Percentiles rank a stretch among this genome's conserved stretches.
Evolutionary conservation across 2,329 filamentous ascomycete species (phyloP).

Genomic region (Epichloe amarillans): DNA sequence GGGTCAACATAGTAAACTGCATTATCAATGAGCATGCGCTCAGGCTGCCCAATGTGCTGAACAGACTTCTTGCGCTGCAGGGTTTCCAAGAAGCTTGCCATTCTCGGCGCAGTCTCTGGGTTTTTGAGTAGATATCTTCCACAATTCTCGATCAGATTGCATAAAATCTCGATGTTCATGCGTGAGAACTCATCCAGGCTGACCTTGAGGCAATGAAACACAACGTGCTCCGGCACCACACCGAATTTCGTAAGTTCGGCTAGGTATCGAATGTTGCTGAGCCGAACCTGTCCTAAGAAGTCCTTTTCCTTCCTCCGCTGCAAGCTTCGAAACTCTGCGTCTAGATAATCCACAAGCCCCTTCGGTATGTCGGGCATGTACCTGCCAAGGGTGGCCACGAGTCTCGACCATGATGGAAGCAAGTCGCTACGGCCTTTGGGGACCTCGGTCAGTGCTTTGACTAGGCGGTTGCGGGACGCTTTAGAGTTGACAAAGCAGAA

Average conservation of each 20-base stretch:
- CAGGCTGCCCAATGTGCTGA: constrained; percentile 87
- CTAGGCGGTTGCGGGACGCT: constrained; percentile 82
- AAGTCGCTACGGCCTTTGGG: constrained; percentile 89
- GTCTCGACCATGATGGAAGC: constrained; percentile 77
- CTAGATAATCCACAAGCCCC: constrained; percentile 78
- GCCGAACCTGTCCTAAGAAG: constrained; percentile 83
- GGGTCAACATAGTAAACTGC: constrained; percentile 97
- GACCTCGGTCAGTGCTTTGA: constrained; percentile 88
- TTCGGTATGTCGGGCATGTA: constrained; percentile 94
- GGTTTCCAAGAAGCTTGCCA: constrained; percentile 88
- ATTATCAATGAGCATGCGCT: constrained; percentile 97
- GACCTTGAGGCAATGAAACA: constrained; percentile 97
- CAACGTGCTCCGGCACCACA: constrained; percentile 93
- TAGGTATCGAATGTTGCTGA: constrained; percentile 93
- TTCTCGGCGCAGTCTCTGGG: constrained; percentile 81
- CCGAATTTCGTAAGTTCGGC: constrained; percentile 97
- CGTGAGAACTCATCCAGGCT: constrained; percentile 94
- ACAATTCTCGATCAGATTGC: constrained; percentile 90
- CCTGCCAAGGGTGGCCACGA: constrained; percentile 83
- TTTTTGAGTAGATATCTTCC: constrained; percentile 88
- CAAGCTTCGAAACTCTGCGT: constrained; percentile 91
- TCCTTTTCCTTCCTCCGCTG: constrained; percentile 97
- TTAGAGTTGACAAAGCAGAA: constrained; percentile 99
- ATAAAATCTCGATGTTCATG: constrained; percentile 99
- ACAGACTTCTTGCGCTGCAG: constrained; percentile 91